A percentile compares a stretch with the other conserved stretches of the same genome.
phyloP scores from a whole-genome alignment of 805 yeast genomes.

The Saccharomyces jurei region DNA sequence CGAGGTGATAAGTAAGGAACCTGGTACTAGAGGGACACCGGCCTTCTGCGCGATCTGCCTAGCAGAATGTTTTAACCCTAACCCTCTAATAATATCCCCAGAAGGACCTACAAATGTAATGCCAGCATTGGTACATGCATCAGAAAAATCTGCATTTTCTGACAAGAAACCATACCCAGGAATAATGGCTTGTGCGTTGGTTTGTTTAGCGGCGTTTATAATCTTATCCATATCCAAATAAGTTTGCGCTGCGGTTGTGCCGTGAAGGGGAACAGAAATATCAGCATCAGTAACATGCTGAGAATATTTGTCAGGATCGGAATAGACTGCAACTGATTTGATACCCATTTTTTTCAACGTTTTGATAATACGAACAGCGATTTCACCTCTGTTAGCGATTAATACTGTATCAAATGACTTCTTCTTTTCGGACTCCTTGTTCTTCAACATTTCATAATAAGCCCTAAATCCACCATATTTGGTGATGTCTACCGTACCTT shows the following conservation, averaged over 20 bases:
- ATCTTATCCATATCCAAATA: constrained; percentile 81
- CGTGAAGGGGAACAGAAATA: constrained; percentile 68
- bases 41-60: constrained; percentile 87
- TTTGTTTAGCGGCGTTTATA: constrained; percentile 70
- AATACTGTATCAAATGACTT: constrained; percentile 77
- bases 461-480: constrained; percentile 80
- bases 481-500: constrained; percentile 77
- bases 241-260: constrained; percentile 83
- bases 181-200: constrained; percentile 89
- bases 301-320: constrained; percentile 84
- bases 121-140: constrained; percentile 73
- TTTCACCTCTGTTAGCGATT: constrained; percentile 96
- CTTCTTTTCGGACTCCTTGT: constrained; percentile 24
- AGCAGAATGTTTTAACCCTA: constrained; percentile 95
- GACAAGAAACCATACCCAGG: constrained; percentile 97
- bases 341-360: constrained; percentile 77
- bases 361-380: constrained; percentile 87
- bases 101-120: constrained; percentile 94
- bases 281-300: constrained; percentile 83
- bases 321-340: constrained; percentile 76
- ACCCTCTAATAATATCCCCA: constrained; percentile 82
- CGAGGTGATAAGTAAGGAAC: constrained; percentile 71
- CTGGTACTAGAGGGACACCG: constrained; percentile 96
- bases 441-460: constrained; percentile 32
- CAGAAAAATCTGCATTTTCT: constrained; percentile 94